A percentile compares a stretch with the other conserved stretches of the same genome.
Conservation (phyloP, 2,329 filamentous ascomycete genomes). For the Ceratocystis eucalypticola region DNA sequence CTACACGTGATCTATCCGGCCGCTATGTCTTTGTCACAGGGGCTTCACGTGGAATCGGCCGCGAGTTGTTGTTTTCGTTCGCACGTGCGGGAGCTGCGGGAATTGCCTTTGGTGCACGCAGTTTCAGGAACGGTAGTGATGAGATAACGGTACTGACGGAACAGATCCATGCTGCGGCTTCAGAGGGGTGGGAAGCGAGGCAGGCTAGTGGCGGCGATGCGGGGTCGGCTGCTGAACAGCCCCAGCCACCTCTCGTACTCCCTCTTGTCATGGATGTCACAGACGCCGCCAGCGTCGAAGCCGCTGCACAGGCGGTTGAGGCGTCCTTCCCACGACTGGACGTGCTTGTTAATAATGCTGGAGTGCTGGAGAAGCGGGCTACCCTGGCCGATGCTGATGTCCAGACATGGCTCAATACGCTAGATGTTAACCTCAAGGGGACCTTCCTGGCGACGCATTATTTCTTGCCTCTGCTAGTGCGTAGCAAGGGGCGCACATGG, state of each 20-base stretch:
- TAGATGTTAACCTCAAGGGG: slow-evolving; percentile 39
- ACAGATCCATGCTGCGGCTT: background rate
- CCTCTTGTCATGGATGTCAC: slow-evolving; percentile 30
- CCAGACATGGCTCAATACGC: slow-evolving; percentile 34
- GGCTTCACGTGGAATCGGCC: slow-evolving; percentile 41
- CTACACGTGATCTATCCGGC: slow-evolving; percentile 28
- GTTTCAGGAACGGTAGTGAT: slow-evolving; percentile 27
- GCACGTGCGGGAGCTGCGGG: slow-evolving; percentile 38
- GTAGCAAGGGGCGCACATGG: slow-evolving; percentile 23
- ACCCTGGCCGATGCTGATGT: slow-evolving; percentile 29
- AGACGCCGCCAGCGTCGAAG: slow-evolving; percentile 25
- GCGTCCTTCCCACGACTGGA: slow-evolving; percentile 28
- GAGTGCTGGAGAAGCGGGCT: slow-evolving; percentile 28
- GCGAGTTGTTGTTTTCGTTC: slow-evolving; percentile 40
- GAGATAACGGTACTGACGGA: slow-evolving; percentile 17
- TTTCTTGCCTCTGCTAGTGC: slow-evolving; percentile 36
- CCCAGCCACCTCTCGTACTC: slow-evolving; percentile 28
- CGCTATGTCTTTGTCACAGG: slow-evolving; percentile 40
- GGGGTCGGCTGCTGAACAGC: slow-evolving; percentile 22
- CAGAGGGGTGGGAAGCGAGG: background rate
- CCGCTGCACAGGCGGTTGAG: slow-evolving; percentile 23
- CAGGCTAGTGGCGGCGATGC: slow-evolving; percentile 23
- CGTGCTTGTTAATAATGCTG: slow-evolving; percentile 33
- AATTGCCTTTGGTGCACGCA: slow-evolving; percentile 42
- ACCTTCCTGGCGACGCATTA: slow-evolving; percentile 32